Evolutionary conservation across 768 basidiomycete species (phyloP), one percentile per base, ranked within the genome.

Genomic region (Lactarius vividus): DNA sequence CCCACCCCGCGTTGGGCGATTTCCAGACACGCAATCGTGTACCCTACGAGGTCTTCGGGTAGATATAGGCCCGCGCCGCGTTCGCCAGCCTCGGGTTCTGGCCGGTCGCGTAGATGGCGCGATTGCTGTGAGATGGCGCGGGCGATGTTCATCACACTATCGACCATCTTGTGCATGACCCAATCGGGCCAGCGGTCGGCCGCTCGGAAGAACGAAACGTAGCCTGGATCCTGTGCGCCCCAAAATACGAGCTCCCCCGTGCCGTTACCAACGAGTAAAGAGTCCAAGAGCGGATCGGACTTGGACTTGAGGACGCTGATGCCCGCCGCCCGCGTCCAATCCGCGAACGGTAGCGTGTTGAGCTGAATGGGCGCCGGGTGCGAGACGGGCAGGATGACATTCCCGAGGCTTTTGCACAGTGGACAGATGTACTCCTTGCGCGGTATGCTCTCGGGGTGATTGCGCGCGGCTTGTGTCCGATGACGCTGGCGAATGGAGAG

Each of bases 371-470:
- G 82, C n/a, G 70, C 70, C 13, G 87, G 80, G 15, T 80, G 79
- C 5, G 84, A 80, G 20, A 96, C 88, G 0, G 97, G 97, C 0
- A 99, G 82, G 49, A 99, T 88, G 35, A 94, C 86, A 75, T 99
- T 99, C 3, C 96, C 95, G 7, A 98, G 80, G 71, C 92, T 94
- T 78, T 98, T 98, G 81, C 97, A 99, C 4, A 99, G 79, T 1
- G 97, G 97, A 71, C 97, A 99, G 56, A 98, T 91, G 77, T 89
- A 98, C 72, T 99, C 97, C 70, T 91, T 90, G 46, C 97, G 84
- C 18, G 90, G 86, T n/a, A 95, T 93, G 71, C 87, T 91, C 74
- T 98, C 96, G 0, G 97, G 96, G 73, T 97, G 96, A 69, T 95
- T 94, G 44, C 97, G 81, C 7, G 94, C 94, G 6, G 91, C 87